Evolutionary conservation across 495 filamentous ascomycete species (phyloP).

Genomic region (Aspergillus asperescens): DNA sequence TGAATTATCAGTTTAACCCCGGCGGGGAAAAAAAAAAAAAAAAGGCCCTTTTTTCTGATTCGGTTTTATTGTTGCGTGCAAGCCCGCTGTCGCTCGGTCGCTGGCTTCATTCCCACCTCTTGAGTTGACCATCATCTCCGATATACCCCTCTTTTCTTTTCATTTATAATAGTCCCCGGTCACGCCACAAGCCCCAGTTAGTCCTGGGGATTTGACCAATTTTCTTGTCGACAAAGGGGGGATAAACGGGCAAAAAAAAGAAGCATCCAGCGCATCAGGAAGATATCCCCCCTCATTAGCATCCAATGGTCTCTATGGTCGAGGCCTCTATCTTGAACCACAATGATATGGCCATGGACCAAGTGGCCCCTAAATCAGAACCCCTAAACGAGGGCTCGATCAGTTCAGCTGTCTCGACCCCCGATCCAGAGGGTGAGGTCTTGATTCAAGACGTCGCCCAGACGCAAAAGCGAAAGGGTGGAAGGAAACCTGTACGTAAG

Average conservation of each 20-base stretch:
- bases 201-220: slow-evolving; percentile 8
- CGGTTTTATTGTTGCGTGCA: not conserved
- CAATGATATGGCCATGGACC: slow-evolving; percentile 42
- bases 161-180: slow-evolving; percentile 6
- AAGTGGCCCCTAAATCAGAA: slow-evolving; percentile 44
- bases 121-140: too few relatives aligned
- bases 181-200: slow-evolving; percentile 4
- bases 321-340: slow-evolving; percentile 36
- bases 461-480: slow-evolving; percentile 89
- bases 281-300: slow-evolving; percentile 14
- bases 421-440: slow-evolving; percentile 54
- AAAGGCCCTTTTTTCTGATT: slow-evolving; percentile 11
- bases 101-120: too few relatives aligned
- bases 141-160: slow-evolving; percentile 10
- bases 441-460: slow-evolving; percentile 53
- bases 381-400: slow-evolving; percentile 44
- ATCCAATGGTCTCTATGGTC: slow-evolving; percentile 46
- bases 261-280: slow-evolving; percentile 10
- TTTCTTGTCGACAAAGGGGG: slow-evolving; percentile 15
- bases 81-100: too few relatives aligned
- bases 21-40: slow-evolving; percentile 17
- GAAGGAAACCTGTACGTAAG: slow-evolving; percentile 84
- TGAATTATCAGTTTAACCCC: slow-evolving; percentile 20
- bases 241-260: slow-evolving; percentile 12
- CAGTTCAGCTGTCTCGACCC: slow-evolving; percentile 47